Evolutionary conservation across 495 filamentous ascomycete genomes (phyloP).

Genomic region (Hyaloscypha hepaticicola): DNA sequence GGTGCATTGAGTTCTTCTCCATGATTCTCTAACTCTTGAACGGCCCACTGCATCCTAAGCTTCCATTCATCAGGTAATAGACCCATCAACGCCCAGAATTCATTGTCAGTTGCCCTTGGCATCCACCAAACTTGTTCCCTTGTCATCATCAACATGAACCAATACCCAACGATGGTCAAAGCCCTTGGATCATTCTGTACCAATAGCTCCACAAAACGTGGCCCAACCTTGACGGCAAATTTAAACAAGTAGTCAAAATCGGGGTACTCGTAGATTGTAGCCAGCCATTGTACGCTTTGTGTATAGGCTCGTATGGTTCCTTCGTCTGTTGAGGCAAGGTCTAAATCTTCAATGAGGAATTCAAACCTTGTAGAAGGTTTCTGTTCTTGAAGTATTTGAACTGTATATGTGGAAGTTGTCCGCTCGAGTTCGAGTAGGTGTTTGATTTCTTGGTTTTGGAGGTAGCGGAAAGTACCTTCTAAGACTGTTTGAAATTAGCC

Average conservation of each 20-base stretch:
- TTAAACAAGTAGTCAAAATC: conserved; percentile 2
- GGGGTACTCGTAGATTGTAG: neutral
- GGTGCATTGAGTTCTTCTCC: too few relatives aligned
- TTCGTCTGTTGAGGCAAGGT: neutral
- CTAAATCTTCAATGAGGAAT: neutral
- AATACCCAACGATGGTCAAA: conserved; percentile 15
- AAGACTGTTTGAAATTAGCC: neutral
- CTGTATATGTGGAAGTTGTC: neutral
- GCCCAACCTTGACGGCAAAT: neutral
- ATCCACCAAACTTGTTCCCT: conserved; percentile 14
- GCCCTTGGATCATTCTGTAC: conserved; percentile 6
- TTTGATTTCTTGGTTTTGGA: neutral
- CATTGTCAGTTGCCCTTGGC: conserved; percentile 1
- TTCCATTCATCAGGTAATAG: conserved; percentile 7
- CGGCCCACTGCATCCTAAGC: conserved; percentile 10
- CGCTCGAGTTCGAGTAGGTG: neutral
- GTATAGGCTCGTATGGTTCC: neutral
- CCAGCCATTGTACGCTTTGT: neutral
- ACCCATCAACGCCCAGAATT: conserved; percentile 10
- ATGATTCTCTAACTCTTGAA: neutral
- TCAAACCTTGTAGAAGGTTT: neutral
- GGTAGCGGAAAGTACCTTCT: neutral
- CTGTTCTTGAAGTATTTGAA: neutral
- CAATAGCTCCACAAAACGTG: conserved; percentile 1
- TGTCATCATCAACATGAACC: conserved; percentile 11